Conservation (phyloP, 257 asterid genomes). For the Coffea eugenioides region DNA sequence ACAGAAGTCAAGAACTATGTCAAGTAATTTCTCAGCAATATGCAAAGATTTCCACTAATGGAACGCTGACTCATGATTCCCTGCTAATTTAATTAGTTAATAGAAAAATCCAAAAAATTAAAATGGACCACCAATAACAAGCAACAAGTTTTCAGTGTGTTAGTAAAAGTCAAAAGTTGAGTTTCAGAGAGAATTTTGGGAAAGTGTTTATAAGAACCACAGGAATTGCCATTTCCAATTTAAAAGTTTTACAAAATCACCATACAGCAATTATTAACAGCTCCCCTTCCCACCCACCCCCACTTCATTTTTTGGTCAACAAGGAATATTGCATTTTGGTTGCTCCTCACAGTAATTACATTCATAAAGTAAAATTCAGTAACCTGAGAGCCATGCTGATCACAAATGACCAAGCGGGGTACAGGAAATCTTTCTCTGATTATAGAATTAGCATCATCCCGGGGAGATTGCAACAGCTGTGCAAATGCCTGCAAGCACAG, state of each 20-base stretch:
- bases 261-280: not conserved
- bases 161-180: not conserved
- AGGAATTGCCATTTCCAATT: not conserved
- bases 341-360: not conserved
- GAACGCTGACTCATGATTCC: not conserved
- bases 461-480: constrained; percentile 77
- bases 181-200: not conserved
- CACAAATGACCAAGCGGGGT: constrained; percentile 92
- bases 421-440: constrained; percentile 86
- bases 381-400: constrained; percentile 98
- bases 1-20: not conserved
- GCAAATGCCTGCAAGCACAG: constrained; percentile 70
- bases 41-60: not conserved
- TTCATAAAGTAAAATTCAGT: constrained; percentile 14
- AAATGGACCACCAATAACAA: not conserved
- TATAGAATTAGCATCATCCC: constrained; percentile 68
- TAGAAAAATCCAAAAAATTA: not conserved
- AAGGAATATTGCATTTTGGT: not conserved
- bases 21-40: not conserved
- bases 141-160: not conserved
- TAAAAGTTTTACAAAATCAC: not conserved
- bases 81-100: not conserved
- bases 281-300: not conserved
- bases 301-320: not conserved
- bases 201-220: not conserved